Evolutionary conservation across 2,329 filamentous ascomycete genomes (phyloP), one percentile per base, ranked within the genome.

Genomic region (Mycosphaerella sp.): DNA sequence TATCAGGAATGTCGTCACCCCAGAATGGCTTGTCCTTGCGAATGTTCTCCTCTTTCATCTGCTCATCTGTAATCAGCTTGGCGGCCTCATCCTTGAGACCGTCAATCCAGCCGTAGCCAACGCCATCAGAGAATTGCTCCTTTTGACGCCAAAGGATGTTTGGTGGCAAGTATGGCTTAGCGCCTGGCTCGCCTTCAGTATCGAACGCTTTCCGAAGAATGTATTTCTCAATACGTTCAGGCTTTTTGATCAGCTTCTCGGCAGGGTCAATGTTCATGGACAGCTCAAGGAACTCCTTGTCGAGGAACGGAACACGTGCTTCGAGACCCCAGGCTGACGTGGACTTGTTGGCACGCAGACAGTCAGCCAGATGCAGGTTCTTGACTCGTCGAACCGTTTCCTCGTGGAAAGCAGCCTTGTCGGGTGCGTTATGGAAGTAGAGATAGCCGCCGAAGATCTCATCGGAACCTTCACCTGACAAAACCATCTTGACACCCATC

Each of bases 51-150:
- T 58, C 55, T 18, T 58, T 45, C 86, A 97, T 89, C 84, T 94
- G 90, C 78, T 97, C 91, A 67, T 98, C 91, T 14, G 87, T 95
- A 50, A 98, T 86, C 51, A 93, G 82, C 59, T 84, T 71, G 73
- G 94, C 89, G 30, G 93, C 93, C 66, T 86, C 87, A 73, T 97
- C 93, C 79, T 96, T 97, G 64, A 98, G 82, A 6, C 85, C 87
- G 67, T 98, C 93, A 68, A 98, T 98, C 93, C 93, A 98, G 58
- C 93, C 90, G 75, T 98, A 98, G 52, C 93, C 93, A 52, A 98
- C 93, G 69, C 93, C 94, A 66, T 98, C 94, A 17, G 58, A 94
- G 78, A 98, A 98, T 75, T 98, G 93, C 77, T 98, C 93, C 82
- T 98, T 98, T 74, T 98, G 94, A 68, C 94, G 81, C 87, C 89